Conservation (phyloP, 495 filamentous ascomycete genomes). For the Penicillium argentinense region DNA sequence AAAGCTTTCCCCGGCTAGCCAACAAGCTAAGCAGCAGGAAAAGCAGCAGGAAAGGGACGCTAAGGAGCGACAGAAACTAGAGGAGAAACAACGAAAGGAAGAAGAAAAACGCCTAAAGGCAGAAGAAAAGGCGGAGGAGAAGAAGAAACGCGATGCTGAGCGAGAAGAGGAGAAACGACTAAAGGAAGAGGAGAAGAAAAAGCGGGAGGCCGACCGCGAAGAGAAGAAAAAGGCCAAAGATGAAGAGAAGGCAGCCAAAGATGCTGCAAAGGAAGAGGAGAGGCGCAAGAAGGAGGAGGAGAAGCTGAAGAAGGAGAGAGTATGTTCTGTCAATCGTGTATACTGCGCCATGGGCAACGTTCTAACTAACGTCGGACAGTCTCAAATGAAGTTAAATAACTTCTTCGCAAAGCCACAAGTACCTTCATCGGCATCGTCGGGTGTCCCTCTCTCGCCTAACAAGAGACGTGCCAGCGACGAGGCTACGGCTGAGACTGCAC, state of each 20-base stretch:
- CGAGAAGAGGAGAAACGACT: slow-evolving; percentile 41
- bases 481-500: slow-evolving; percentile 10
- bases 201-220: slow-evolving; percentile 34
- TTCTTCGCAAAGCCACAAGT: slow-evolving; percentile 57
- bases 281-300: slow-evolving; percentile 61
- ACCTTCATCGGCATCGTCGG: slow-evolving; percentile 16
- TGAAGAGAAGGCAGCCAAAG: slow-evolving; percentile 58
- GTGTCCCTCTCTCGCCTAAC: slow-evolving; percentile 22
- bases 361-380: slow-evolving; percentile 32
- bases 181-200: slow-evolving; percentile 43
- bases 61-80: slow-evolving; percentile 43
- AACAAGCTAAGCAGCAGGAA: slow-evolving; percentile 53
- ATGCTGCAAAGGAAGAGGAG: slow-evolving; percentile 55
- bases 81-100: slow-evolving; percentile 47
- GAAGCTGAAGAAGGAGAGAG: slow-evolving; percentile 65
- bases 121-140: slow-evolving; percentile 47
- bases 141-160: slow-evolving; percentile 30
- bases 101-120: slow-evolving; percentile 40
- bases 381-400: slow-evolving; percentile 59
- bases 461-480: slow-evolving; percentile 14
- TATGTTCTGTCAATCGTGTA: slow-evolving; percentile 38
- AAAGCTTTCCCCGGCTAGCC: slow-evolving; percentile 53
- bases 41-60: slow-evolving; percentile 56
- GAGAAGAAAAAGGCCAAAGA: slow-evolving; percentile 61
- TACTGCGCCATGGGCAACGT: not conserved